Base-by-base conservation (phyloP, 2,329 filamentous ascomycete genomes). In the Alternaria dauci region DNA sequence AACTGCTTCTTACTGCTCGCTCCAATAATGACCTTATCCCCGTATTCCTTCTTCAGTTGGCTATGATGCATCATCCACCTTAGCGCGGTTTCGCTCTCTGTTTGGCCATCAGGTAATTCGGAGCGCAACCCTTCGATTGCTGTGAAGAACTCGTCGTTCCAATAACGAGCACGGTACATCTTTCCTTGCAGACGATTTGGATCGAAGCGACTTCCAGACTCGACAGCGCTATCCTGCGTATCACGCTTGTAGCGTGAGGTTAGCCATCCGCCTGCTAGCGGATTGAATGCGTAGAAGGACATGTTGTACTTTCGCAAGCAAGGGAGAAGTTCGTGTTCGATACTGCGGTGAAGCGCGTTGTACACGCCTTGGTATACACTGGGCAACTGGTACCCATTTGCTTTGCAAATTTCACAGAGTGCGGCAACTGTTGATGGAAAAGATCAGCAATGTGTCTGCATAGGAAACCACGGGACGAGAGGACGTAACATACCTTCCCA, bases 11-110 rank as follows among this genome's bases (percentile, higher is more conserved):
- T 76, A 66, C 81, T 86, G 66, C 84, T 86, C 5, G 87, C 84
- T 8, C 87, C 86, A 62, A 89, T 81, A 47, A 88, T 83, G 48
- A 88, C 80, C 11, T 85, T 86, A 69, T 88, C 86, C 6, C 82
- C 81, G 26, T 81, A 78, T 51, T 81, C 81, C 63, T 87, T 82
- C 52, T 87, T 86, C 32, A 90, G 36, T 28, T 51, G 32, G 11
- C 73, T 78, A 66, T 84, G 81, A 68, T 84, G 76, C 18, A 69
- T 76, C 59, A 80, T 70, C 82, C 82, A 84, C 55, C 81, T 61
- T 43, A 84, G 60, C 3, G 80, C 81, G 60, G 71, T 71, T 59
- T 83, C 80, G 5, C 72, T 76, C 61, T 78, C 74, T 0, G 77
- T 80, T n/a, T 84, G 38, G 0, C 76, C 76, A 28, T 47, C 9